Base-by-base conservation (phyloP, 2,329 filamentous ascomycete species). In the Neofusicoccum sp. region DNA sequence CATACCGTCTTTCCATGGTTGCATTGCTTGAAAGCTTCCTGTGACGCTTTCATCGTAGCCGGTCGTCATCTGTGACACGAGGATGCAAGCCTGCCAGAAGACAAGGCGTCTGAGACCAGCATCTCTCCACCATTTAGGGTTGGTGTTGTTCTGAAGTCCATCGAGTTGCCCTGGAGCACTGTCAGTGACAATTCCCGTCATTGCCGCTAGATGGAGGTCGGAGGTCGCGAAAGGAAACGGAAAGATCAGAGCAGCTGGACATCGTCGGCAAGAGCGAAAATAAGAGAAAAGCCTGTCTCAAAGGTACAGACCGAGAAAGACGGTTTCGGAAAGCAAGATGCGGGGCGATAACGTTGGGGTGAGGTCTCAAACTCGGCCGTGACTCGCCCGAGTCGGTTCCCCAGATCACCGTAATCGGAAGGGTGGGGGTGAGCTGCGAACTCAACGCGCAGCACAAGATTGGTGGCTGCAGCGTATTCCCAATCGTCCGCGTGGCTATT, bases 31-130 rank as follows among this genome's bases (percentile, higher is more conserved):
- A 0, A 83, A 65, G 5, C 75, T 77, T 63, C 82, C 82, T 73
- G 82, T 79, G 74, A 83, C 79, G 16, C 75, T 77, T 3, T 78
- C 79, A 65, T 82, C 79, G 56, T 81, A 82, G 1, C 79, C 79
- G 60, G 77, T 80, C 4, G 81, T 82, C 49, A 56, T 56, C 36
- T 61, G 51, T 5, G 61, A 53, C 20, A 45, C 38, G 30, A 54
- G 24, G 12, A 44, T 30, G 31, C 60, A 49, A 4, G 36, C 14
- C 24, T 47, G 38, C 41, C 36, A 58, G 12, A 47, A 47, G 4
- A 45, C 16, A 5, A 48, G 36, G 11, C 40, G 53, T 6, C 40
- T 20, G 6, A 58, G 36, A 40, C 58, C 49, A 45, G 54, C 48
- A 56, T 61, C 49, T 24, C 12, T 16, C 49, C 41, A 57, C 41